Conservation (phyloP, 192 early-diverging fungal species). For the Geranomyces michiganensis region DNA sequence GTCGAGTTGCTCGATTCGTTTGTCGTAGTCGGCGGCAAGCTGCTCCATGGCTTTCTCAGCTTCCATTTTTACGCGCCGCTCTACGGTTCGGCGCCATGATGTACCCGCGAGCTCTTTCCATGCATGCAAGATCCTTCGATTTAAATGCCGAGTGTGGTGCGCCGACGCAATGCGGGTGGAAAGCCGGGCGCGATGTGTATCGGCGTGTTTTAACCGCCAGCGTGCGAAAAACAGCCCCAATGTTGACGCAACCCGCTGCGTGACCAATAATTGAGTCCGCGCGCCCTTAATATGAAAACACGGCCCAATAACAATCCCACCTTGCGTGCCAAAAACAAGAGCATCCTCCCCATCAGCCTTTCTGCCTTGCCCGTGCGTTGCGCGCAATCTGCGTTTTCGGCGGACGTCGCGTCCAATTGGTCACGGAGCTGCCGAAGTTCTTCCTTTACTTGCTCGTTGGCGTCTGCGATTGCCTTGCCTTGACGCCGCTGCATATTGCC, state of each 20-base stretch:
- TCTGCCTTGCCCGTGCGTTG: constrained; percentile 3
- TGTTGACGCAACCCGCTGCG: not conserved
- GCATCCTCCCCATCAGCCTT: constrained; percentile 21
- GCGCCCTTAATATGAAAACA: too few species aligned
- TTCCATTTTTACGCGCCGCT: constrained; percentile 42
- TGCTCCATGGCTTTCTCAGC: constrained; percentile 42
- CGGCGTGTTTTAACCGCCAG: constrained; percentile 40
- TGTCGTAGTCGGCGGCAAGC: constrained; percentile 43
- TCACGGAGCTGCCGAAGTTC: constrained; percentile 10
- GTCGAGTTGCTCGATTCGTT: constrained; percentile 22
- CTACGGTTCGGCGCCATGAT: constrained; percentile 41
- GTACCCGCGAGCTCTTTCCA: constrained; percentile 47
- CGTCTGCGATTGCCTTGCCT: not conserved
- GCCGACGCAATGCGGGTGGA: constrained; percentile 28
- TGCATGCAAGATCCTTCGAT: constrained; percentile 31
- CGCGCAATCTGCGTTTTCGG: not conserved
- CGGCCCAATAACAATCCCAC: too few species aligned
- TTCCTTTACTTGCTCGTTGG: not conserved
- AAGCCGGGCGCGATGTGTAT: constrained; percentile 23
- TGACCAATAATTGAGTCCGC: too few species aligned
- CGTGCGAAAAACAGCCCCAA: constrained; percentile 25
- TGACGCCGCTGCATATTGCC: constrained; percentile 14
- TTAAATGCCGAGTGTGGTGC: not conserved
- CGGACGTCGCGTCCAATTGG: constrained; percentile 15
- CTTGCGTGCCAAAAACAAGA: constrained; percentile 23